A percentile compares a stretch with the other conserved stretches of the same genome.
These are phyloP conservation scores for Adansonia grandidieri DNA, from an alignment of 441 rosid genomes.

Conservation along the genomic window DNA sequence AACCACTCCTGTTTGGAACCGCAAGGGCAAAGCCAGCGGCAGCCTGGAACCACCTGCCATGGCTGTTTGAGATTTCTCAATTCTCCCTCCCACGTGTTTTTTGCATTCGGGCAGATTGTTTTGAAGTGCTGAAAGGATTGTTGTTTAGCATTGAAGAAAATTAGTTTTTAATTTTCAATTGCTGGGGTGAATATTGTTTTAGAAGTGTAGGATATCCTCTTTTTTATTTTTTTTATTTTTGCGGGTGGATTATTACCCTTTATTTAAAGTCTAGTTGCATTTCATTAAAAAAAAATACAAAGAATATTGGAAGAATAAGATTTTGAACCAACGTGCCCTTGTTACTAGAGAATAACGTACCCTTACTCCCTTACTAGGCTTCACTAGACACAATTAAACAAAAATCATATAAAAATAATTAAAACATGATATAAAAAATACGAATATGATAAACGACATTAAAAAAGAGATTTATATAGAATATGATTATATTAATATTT, in stretches of 20 bases:
- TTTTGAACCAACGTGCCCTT: background rate
- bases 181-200: background rate
- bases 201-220: background rate
- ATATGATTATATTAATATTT: too few species aligned
- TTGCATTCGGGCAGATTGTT: background rate
- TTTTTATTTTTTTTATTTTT: background rate
- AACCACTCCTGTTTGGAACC: slow-evolving; percentile 84
- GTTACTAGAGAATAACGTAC: too few species aligned
- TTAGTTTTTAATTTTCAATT: background rate
- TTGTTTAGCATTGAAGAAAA: background rate
- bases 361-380: too few species aligned
- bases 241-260: background rate
- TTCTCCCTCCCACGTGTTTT: background rate
- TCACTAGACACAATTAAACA: too few species aligned
- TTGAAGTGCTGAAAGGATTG: background rate
- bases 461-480: too few species aligned
- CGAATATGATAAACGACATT: too few species aligned
- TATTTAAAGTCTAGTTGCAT: background rate
- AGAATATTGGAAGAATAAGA: background rate
- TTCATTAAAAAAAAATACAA: background rate
- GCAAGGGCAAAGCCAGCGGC: slow-evolving; percentile 51
- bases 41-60: slow-evolving; percentile 24
- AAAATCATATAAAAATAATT: too few species aligned
- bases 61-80: slow-evolving; percentile 32
- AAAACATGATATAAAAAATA: too few species aligned